Base-by-base conservation (phyloP, 148 eudicot species). In the Fagopyrum homotropicum region DNA sequence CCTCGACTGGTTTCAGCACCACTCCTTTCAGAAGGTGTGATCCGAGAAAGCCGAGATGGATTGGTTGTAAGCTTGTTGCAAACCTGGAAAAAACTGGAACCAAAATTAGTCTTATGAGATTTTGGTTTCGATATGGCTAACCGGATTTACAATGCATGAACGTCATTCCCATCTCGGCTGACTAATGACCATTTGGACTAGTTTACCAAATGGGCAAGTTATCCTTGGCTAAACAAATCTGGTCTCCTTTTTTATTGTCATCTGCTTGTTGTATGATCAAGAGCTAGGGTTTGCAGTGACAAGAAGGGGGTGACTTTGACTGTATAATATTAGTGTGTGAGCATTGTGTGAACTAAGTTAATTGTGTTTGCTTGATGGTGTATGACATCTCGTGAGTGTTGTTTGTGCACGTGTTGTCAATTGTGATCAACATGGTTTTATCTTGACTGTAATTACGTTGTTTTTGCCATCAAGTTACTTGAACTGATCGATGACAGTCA, bases 221-320 rank as follows among this genome's bases (percentile, higher is more conserved):
- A 66, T 66, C 71, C 71, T 66, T 66, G 71, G 71, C 71, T 66
- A 66, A 66, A 66, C 5, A 60, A 43, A 7, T 14, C 6, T 14
- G 35, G 35, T 46, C 45, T 45, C 47, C 12, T 6, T 66, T 9
- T 35, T 43, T 22, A 66, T 14, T 12, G 71, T 66, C 47, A 14
- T 35, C 71, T 66, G 70, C 8, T 40, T 66, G 70, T 40, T 66
- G 46, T 35, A 66, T 11, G 70, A 43, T 66, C 5, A 30, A 30
- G 69, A 63, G 46, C 47, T 66, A 66, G 71, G 47, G 71, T 66
- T 66, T 66, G 71, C 71, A 40, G 71, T 66, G 45, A 66, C 71
- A 66, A 15, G 46, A 40, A 66, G 47, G 71, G 47, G 71, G 6
- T 40, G 71, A 66, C 71, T 66, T 43, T 9, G 43, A 35, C 47